phyloP scores from a whole-genome alignment of 257 asterid genomes.

The Haberlea rhodopensis region DNA sequence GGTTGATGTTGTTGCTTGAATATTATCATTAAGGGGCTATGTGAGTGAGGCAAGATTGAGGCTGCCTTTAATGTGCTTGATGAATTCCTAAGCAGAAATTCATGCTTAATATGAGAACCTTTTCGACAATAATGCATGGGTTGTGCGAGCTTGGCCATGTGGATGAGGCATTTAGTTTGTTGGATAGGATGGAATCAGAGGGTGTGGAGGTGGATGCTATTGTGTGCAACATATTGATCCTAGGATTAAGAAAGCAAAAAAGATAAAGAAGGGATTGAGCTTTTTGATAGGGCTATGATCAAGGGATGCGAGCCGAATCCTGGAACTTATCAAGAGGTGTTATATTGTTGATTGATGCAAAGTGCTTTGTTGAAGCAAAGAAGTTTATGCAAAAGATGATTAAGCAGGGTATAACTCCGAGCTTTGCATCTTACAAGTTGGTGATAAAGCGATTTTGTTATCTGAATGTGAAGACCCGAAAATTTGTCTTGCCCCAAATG shows the following conservation, averaged over 20 bases:
- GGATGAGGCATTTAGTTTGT: conserved; percentile 54
- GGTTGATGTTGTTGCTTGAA: conserved; percentile 76
- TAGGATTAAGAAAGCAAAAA: conserved; percentile 65
- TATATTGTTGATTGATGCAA: conserved; percentile 63
- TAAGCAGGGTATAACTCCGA: conserved; percentile 48
- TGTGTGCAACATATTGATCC: conserved; percentile 61
- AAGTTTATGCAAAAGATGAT: conserved; percentile 54
- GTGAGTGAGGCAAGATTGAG: conserved; percentile 59
- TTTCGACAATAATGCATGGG: conserved; percentile 74
- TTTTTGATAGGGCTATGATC: conserved; percentile 51
- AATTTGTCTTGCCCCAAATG: too few relatives aligned
- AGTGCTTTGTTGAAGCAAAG: conserved; percentile 61
- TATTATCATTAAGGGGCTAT: conserved; percentile 70
- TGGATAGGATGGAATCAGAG: conserved; percentile 66
- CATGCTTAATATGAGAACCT: conserved; percentile 59
- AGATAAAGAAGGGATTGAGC: conserved; percentile 55
- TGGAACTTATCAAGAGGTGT: conserved; percentile 77
- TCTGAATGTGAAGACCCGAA: too few relatives aligned
- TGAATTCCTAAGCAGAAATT: conserved; percentile 72
- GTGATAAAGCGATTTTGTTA: conserved; percentile 55
- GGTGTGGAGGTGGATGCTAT: conserved; percentile 64
- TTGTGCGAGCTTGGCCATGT: conserved; percentile 48
- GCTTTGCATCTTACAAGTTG: conserved; percentile 70
- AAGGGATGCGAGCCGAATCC: conserved; percentile 76
- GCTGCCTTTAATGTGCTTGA: conserved; percentile 73